These are phyloP conservation scores for Exsudoporus floridanus DNA, from an alignment of 1,284 basidiomycete genomes.

Conservation along the genomic window DNA sequence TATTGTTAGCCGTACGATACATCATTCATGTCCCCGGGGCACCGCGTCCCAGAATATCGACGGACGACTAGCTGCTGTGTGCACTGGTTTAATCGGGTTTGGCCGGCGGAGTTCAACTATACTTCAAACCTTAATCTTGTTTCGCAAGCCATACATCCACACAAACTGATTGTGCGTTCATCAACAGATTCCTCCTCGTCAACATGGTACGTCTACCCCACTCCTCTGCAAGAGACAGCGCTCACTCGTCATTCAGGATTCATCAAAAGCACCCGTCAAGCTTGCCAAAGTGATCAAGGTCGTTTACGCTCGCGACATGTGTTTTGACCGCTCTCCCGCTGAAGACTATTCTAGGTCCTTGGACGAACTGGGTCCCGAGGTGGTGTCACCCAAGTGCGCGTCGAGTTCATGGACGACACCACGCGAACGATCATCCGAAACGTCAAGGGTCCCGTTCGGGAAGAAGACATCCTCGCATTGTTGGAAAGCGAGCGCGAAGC, in stretches of 20 bases:
- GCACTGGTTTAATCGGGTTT: constrained; percentile 8
- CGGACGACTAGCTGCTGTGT: no score
- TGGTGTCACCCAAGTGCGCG: constrained; percentile 99
- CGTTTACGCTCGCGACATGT: no score
- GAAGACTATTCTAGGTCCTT: constrained; percentile 67
- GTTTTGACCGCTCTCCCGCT: background rate
- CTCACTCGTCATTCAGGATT: constrained; percentile 49
- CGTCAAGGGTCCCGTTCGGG: constrained; percentile 97
- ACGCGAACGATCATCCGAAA: constrained; percentile 97
- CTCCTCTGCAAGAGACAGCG: background rate
- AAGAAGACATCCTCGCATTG: constrained; percentile 96
- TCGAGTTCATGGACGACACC: constrained; percentile 99
- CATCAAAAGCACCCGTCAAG: constrained; percentile 89
- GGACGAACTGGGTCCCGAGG: constrained; percentile 99
- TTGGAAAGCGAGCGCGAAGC: constrained; percentile 99
- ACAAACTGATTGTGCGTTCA: constrained; percentile 1
- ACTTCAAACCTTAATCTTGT: constrained; percentile 31
- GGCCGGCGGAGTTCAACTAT: constrained; percentile 25
- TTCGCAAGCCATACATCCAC: constrained; percentile 20
- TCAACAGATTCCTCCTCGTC: constrained; percentile 6
- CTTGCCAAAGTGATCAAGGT: constrained; percentile 97
- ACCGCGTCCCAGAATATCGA: no score
- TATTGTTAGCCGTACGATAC: background rate
- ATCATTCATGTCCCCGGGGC: no score
- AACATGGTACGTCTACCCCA: constrained; percentile 27